Evolutionary conservation across 2,329 filamentous ascomycete genomes (phyloP), one percentile per base, ranked within the genome.

Genomic region (Tolypocladium nubicola): DNA sequence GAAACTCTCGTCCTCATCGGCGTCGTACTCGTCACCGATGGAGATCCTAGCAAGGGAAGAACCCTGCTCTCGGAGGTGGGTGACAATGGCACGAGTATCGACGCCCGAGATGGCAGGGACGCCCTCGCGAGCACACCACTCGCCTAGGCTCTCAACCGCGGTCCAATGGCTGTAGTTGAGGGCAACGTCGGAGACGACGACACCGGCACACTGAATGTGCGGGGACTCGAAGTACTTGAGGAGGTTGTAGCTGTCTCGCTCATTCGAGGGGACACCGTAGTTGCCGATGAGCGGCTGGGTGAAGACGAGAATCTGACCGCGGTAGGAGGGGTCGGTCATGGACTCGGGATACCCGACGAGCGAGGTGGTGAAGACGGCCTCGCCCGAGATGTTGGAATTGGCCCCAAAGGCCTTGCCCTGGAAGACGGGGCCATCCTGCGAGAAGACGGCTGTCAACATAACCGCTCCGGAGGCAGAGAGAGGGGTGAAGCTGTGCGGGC

Each of bases 151-250:
- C 81, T 99, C 90, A 13, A 99, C 93, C 40, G 94, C 94, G 61
- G 94, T 97, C 94, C 94, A 99, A 72, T 99, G 94, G 75, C 91
- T 96, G 82, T 97, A 97, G 71, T 92, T 84, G 71, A 90, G 81
- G 50, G 94, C 93, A 61, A 93, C 91, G 71, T 99, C 94, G 66
- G 93, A 90, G 56, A 99, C 94, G 52, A 99, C 93, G 55, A 99
- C 88, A 74, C 92, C 94, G 61, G 89, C 89, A 59, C 93, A 95
- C 79, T 99, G 94, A 64, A 99, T 92, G 76, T 97, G 90, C 56
- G 94, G 94, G 35, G 91, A 97, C 77, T 99, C 94, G 68, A 99
- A 99, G 80, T 97, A 96, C 78, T 94, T 94, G 71, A 97, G 81
- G 59, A 99, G 84, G 66, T 94, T 94, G 74, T 85, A 89, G 73